Base-by-base conservation (phyloP, 192 early-diverging fungal species). In the Backusella liffmaniae region DNA sequence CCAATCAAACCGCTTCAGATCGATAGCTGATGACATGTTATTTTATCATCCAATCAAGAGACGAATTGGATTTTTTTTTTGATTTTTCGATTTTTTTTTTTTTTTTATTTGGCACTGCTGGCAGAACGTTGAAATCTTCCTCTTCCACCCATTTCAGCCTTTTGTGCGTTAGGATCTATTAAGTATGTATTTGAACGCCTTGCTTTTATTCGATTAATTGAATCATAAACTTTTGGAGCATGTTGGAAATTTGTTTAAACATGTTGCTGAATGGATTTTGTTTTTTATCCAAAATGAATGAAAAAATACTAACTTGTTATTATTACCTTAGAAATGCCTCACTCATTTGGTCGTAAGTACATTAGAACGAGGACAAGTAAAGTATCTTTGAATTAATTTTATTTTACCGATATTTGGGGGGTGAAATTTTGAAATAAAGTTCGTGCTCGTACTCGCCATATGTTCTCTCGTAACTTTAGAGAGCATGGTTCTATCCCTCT, bases 381-480 rank as follows among this genome's bases (percentile, higher is more conserved):
- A 21, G 8, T 21, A 5, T 37, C 41, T n/a, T 37, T 21, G 21
- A 41, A 30, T 69, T 35, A 44, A 44, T 44, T 44, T 10, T 44
- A 41, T 41, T 41, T 41, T 39, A 39, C 37, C 37, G 30, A 30
- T 39, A 16, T 44, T 44, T 18, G 42, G 42, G 42, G 42, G 2
- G 13, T 44, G 5, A 41, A 41, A 41, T 66, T n/a, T 34, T 35
- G 35, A 67, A 67, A 62, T 29, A 65, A 62, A 81, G 80, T 97
- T 85, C 92, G 98, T 83, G 97, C 96, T 80, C 95, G 98, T 84
- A 99, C 98, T 83, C 91, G 98, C 86, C 91, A 98, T 91, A 92
- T 99, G 90, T 99, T 98, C 85, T 85, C 96, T 75, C 94, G 95
- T 82, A 93, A 96, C 84, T 99, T 99, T 94, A 92, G 98, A 77